Evolutionary conservation across 2,329 filamentous ascomycete species (phyloP), one percentile per base, ranked within the genome.

Genomic region (Fusarium continuum): DNA sequence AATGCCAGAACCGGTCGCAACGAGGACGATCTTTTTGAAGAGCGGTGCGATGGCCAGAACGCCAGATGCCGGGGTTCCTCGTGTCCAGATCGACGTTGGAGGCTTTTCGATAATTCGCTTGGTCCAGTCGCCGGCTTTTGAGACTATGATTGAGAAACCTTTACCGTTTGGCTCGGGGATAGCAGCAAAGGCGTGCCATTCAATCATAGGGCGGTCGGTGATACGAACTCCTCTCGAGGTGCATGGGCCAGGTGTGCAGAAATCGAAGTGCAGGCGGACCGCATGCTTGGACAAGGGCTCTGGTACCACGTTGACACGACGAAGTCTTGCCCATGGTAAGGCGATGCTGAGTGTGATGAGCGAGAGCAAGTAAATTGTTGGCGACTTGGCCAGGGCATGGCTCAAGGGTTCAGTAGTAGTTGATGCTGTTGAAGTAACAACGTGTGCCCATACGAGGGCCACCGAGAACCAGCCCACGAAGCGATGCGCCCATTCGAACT

Each of bases 51-150:
- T 36, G 8, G 65, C 65, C 2, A 67, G 35, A 1, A 67, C 50
- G 23, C 88, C 88, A 31, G 81, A 84, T 4, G 85, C 80, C 0
- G 88, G 86, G 0, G 85, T 81, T 4, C 88, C 88, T 20, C 87
- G 82, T 4, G 86, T 83, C 85, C 85, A 91, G 32, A 91, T 77
- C 19, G 82, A 75, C 0, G 76, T 80, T 1, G 87, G 87, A 2
- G 84, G 85, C 43, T 80, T 78, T 44, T 80, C 75, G 73, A 91
- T 90, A 38, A 84, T 81, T 26, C 80, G 78, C 16, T 77, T 76
- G 0, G 88, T 91, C 88, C 88, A 91, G 75, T 91, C 88, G 7
- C 89, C 89, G 2, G 87, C 88, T 58, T 86, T 87, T 43, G 87
- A 89, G 17, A 91, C 80, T 13, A 91, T 76, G 19, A 88, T 78